Evolutionary conservation across 2,329 filamentous ascomycete genomes (phyloP).

Genomic region (Fusarium sp.): DNA sequence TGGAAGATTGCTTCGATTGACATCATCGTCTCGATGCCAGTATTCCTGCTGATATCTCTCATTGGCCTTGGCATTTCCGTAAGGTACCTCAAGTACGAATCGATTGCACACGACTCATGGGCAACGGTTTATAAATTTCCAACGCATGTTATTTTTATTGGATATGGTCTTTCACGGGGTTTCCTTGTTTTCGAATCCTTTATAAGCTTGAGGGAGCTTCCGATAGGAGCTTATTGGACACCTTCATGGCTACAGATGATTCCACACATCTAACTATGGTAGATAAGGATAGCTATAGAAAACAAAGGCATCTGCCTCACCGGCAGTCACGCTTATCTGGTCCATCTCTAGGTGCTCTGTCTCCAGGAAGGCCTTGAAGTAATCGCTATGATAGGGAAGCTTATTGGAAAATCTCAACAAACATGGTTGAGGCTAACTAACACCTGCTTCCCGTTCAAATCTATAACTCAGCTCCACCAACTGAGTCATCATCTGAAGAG

Average conservation of each 20-base stretch:
- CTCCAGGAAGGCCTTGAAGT: no score
- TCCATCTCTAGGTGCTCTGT: no score
- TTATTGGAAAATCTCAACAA: no score
- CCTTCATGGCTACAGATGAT: background rate
- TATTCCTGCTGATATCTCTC: background rate
- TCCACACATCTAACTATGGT: fast-evolving
- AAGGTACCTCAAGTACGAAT: background rate
- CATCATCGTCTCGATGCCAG: background rate
- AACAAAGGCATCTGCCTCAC: no score
- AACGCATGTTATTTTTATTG: background rate
- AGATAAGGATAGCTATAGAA: fast-evolving
- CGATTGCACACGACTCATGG: background rate
- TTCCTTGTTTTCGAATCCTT: background rate
- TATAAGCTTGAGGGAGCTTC: background rate
- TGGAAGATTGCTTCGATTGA: background rate
- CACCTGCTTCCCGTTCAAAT: no score
- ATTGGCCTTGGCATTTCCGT: background rate
- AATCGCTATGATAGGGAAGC: no score
- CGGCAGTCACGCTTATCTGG: no score
- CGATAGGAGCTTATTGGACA: background rate
- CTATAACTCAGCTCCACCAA: fast-evolving
- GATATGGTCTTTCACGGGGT: fast-evolving
- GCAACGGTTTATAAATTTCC: background rate
- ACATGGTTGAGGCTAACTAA: no score
- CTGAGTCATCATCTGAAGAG: background rate